Evolutionary conservation across 371 early-diverging fungal genomes (phyloP), one percentile per base, ranked within the genome.

Genomic region (Mortierella sp.): DNA sequence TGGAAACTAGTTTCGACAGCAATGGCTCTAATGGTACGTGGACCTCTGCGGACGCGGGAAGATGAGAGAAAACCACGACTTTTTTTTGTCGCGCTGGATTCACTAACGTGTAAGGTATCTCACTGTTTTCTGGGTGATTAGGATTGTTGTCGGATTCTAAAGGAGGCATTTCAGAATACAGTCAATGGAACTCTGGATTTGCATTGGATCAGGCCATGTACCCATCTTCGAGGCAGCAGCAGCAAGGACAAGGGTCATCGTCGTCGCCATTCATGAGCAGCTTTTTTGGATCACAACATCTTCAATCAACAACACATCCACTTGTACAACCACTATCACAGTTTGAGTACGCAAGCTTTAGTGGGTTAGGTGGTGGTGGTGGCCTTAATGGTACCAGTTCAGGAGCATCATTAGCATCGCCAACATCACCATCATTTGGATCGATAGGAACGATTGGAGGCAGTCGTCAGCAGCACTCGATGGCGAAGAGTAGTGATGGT

Each of bases 151-250:
- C 65, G 45, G 72, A 72, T 4, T 49, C 63, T 28, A 55, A 62
- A 37, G 58, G 56, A 46, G 57, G 59, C 28, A 51, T 61, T 13
- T 61, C 69, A 6, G 77, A 76, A 34, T 76, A 76, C 43, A 76
- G 77, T 55, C 77, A 76, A 50, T 76, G 77, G 77, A 76, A 69
- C 41, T 76, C 69, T 43, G 77, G 77, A 27, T 69, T 76, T 39
- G 62, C 65, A 14, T 44, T 76, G 17, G 69, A 69, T 6, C 64
- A 63, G 22, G 46, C 64, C 41, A 61, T 76, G 62, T 67, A 73
- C 39, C 60, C 62, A 29, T 37, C 58, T 3, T 17, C 49, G 3
- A 58, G 61, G n/a, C 73, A 61, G 28, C 64, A 54, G 24, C 61
- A 45, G 17, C 72, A 57, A 14, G 60, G 57, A 37, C 61, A 64